Conservation (phyloP, 805 yeast genomes). For the Ogataea neopini region DNA sequence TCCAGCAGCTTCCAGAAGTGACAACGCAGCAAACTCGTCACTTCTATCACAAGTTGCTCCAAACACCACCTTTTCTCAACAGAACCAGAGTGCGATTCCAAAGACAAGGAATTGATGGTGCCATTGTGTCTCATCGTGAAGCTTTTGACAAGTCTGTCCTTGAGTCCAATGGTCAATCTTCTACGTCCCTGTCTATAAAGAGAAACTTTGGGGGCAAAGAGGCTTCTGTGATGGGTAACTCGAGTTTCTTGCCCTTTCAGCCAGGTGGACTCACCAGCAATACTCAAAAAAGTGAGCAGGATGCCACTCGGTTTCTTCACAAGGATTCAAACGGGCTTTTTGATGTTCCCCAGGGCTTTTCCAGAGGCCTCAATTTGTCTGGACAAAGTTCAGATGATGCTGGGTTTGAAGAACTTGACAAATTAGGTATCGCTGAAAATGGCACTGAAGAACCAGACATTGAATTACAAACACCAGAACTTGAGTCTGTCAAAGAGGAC, state of each 20-base stretch:
- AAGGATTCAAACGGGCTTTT: conserved; percentile 74
- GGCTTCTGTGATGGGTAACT: conserved; percentile 66
- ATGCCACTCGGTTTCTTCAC: conserved; percentile 49
- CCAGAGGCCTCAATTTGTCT: conserved; percentile 59
- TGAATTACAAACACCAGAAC: conserved; percentile 11
- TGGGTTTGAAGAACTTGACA: conserved; percentile 14
- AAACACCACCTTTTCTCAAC: conserved; percentile 59
- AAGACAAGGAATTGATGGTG: conserved; percentile 75
- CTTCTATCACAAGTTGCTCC: conserved; percentile 51
- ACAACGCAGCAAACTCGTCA: conserved; percentile 23
- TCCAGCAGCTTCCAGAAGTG: conserved; percentile 56
- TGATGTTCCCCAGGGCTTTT: conserved; percentile 80
- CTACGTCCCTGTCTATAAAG: conserved; percentile 70
- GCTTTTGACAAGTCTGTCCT: conserved; percentile 48
- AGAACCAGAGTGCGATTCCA: conserved; percentile 68
- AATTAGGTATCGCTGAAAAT: conserved; percentile 9
- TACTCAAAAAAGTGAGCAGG: conserved; percentile 23
- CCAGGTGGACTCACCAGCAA: conserved; percentile 71
- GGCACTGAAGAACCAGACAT: conserved; percentile 8
- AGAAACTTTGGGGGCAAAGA: conserved; percentile 64
- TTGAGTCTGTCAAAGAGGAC: conserved; percentile 9
- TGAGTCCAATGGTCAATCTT: conserved; percentile 51
- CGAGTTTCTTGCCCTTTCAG: conserved; percentile 80
- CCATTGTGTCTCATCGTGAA: conserved; percentile 63
- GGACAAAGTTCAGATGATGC: conserved; percentile 2